Conservation (phyloP, 306 rosid genomes). For the Quercus robur region DNA sequence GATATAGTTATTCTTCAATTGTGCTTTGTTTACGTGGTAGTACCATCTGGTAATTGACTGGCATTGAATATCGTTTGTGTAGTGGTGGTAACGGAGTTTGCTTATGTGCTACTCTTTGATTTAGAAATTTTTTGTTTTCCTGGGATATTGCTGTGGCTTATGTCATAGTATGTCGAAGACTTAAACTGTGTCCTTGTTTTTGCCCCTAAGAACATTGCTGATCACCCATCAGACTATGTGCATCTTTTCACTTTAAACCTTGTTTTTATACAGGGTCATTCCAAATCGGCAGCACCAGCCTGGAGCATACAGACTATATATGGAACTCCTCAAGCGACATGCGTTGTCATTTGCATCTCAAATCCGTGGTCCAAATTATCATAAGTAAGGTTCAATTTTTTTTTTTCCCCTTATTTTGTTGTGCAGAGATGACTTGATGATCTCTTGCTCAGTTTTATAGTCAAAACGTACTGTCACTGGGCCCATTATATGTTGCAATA, state of each 20-base stretch:
- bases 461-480: neutral
- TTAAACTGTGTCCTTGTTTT: neutral
- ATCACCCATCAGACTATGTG: neutral
- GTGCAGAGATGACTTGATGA: neutral
- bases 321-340: constrained; percentile 73
- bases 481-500: neutral
- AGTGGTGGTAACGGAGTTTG: neutral
- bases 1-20: too few species aligned
- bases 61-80: neutral
- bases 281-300: constrained; percentile 65
- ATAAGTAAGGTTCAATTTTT: constrained; percentile 49
- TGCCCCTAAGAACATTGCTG: neutral
- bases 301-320: constrained; percentile 66
- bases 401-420: neutral
- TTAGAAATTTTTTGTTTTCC: neutral
- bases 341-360: constrained; percentile 37
- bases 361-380: constrained; percentile 43
- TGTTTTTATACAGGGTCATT: constrained; percentile 49
- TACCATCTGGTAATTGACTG: neutral
- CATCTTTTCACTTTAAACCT: neutral
- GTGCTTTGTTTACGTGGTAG: neutral
- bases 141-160: neutral
- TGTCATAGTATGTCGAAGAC: neutral
- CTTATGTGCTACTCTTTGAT: neutral
- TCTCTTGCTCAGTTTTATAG: neutral